Percentiles rank a stretch among this genome's conserved stretches.
Evolutionary conservation across 441 rosid genomes (phyloP).

Genomic region (Raphanus hybrid): DNA sequence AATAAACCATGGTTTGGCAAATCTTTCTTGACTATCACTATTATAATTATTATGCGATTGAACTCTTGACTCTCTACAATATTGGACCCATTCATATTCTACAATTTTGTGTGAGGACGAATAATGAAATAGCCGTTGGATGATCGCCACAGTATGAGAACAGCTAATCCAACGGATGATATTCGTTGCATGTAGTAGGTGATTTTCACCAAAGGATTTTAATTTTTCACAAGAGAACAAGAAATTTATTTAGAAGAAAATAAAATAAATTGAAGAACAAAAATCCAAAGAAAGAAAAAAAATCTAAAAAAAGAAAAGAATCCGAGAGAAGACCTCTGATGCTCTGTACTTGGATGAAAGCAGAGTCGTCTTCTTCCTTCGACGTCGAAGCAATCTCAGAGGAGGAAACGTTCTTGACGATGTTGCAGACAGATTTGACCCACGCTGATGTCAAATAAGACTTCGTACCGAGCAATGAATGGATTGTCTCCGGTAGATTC

Average conservation of each 20-base stretch:
- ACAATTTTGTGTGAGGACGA: background rate
- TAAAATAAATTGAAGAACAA: constrained; percentile 15
- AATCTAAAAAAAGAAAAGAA: background rate
- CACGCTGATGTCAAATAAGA: constrained; percentile 61
- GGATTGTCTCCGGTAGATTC: constrained; percentile 58
- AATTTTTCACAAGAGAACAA: constrained; percentile 26
- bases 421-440: constrained; percentile 68
- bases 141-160: constrained; percentile 20
- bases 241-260: constrained; percentile 5
- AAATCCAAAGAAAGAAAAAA: constrained; percentile 24
- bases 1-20: background rate
- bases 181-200: constrained; percentile 43
- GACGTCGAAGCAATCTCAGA: constrained; percentile 23
- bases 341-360: constrained; percentile 31
- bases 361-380: constrained; percentile 42
- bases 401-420: constrained; percentile 47
- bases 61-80: constrained; percentile 21
- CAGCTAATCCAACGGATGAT: constrained; percentile 30
- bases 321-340: constrained; percentile 43
- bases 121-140: constrained; percentile 25
- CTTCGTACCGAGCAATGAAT: constrained; percentile 75
- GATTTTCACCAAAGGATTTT: constrained; percentile 32
- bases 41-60: background rate
- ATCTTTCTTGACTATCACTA: constrained; percentile 6
- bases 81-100: background rate